phyloP scores from a whole-genome alignment of 768 basidiomycete genomes.

The Brasilioporus rufonigricans region DNA sequence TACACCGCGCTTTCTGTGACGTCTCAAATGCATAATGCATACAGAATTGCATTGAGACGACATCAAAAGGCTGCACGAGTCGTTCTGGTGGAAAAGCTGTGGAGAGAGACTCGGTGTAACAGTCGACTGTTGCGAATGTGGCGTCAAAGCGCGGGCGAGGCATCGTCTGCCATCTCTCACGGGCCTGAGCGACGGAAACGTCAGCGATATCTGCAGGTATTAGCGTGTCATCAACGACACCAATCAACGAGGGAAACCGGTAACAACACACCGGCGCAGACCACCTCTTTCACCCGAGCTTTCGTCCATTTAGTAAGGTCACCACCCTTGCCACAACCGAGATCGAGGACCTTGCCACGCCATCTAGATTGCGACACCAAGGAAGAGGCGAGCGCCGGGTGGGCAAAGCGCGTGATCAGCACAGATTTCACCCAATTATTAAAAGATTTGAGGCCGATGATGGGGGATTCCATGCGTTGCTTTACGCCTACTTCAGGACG shows the following conservation, averaged over 20 bases:
- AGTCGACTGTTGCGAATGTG: conserved; percentile 82
- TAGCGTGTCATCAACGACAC: not conserved
- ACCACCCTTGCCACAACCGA: conserved; percentile 99
- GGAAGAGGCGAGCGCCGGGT: conserved; percentile 57
- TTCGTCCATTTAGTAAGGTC: conserved; percentile 95
- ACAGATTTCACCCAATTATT: conserved; percentile 99
- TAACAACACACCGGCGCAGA: conserved; percentile 69
- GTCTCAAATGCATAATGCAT: conserved; percentile 99
- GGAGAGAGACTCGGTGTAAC: conserved; percentile 72
- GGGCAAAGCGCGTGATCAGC: conserved; percentile 86
- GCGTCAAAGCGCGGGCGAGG: conserved; percentile 66
- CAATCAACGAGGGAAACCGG: not conserved
- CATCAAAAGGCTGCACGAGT: conserved; percentile 77
- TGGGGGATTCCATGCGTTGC: conserved; percentile 85
- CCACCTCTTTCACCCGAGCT: conserved; percentile 73
- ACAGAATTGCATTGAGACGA: conserved; percentile 98
- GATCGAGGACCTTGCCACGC: conserved; percentile 83
- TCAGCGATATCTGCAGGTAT: conserved; percentile 73
- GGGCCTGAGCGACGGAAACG: conserved; percentile 88
- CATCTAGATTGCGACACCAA: conserved; percentile 28
- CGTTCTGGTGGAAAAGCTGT: conserved; percentile 62
- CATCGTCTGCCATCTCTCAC: conserved; percentile 58
- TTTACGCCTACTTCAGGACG: conserved; percentile 89
- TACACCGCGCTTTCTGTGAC: conserved; percentile 79
- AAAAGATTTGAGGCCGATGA: conserved; percentile 95